phyloP scores from a whole-genome alignment of 2,329 filamentous ascomycete species.

The Penicillium sp. region DNA sequence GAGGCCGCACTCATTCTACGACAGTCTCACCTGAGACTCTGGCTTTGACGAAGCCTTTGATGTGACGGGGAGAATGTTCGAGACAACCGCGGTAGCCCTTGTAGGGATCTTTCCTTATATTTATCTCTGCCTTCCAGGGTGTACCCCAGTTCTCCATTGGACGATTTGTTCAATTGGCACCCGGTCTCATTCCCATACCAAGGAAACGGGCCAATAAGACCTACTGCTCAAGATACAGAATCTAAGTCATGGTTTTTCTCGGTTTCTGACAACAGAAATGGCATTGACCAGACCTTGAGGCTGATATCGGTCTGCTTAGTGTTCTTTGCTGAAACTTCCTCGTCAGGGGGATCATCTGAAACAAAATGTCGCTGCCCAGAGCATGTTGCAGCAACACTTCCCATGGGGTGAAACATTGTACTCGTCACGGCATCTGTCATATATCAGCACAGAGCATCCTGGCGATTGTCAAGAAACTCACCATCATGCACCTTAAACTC shows the following conservation, averaged over 20 bases:
- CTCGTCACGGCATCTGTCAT: slow-evolving; percentile 39
- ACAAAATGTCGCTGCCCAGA: slow-evolving; percentile 38
- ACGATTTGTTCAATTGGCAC: neutral
- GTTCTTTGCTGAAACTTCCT: neutral
- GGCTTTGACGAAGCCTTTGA: neutral
- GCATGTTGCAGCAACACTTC: slow-evolving; percentile 43
- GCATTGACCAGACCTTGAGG: slow-evolving; percentile 36
- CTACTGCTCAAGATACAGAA: neutral
- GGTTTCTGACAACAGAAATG: slow-evolving; percentile 12
- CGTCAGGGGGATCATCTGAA: slow-evolving; percentile 12
- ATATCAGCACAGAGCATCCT: slow-evolving; percentile 11
- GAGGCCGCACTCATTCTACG: neutral
- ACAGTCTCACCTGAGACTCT: neutral
- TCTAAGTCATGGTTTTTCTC: neutral
- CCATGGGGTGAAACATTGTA: slow-evolving; percentile 40
- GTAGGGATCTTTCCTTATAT: neutral
- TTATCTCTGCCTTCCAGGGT: neutral
- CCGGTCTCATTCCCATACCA: neutral
- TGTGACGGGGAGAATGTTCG: too few relatives aligned
- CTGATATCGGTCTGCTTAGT: slow-evolving; percentile 26
- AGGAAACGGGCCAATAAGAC: neutral
- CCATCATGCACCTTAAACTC: slow-evolving; percentile 41
- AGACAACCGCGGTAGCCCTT: neutral
- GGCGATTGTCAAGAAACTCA: slow-evolving; percentile 17
- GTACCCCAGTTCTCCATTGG: neutral